Evolutionary conservation across 768 basidiomycete species (phyloP).

Genomic region (Leccinum fibrillosum): DNA sequence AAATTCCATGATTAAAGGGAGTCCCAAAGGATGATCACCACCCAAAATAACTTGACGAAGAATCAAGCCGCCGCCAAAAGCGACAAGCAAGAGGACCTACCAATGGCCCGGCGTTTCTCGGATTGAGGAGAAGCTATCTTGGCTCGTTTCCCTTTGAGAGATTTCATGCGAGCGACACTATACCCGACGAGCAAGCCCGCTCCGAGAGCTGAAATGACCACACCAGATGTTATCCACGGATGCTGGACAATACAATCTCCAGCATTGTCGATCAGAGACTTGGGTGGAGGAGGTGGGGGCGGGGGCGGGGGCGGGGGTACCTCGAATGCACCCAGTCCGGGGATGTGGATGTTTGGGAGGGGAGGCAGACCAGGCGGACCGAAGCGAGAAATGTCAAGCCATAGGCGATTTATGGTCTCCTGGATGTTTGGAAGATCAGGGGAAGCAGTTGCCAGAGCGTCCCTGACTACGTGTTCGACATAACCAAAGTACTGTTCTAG

Average conservation of each 20-base stretch:
- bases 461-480: constrained; percentile 58
- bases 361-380: constrained; percentile 53
- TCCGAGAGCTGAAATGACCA: constrained; percentile 58
- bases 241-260: constrained; percentile 53
- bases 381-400: constrained; percentile 78
- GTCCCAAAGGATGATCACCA: constrained; percentile 68
- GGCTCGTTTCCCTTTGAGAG: constrained; percentile 20
- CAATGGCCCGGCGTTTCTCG: constrained; percentile 46
- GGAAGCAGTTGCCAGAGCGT: constrained; percentile 53
- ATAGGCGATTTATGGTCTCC: constrained; percentile 65
- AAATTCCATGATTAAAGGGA: constrained; percentile 70
- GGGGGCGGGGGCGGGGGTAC: constrained; percentile 66
- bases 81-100: constrained; percentile 24
- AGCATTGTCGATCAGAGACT: constrained; percentile 44
- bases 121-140: constrained; percentile 28
- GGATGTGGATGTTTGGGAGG: constrained; percentile 53
- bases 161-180: constrained; percentile 24
- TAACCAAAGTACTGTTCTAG: constrained; percentile 69
- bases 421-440: constrained; percentile 61
- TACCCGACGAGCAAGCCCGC: constrained; percentile 62
- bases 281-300: constrained; percentile 55
- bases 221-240: constrained; percentile 57
- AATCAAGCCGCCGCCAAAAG: not conserved
- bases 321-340: constrained; percentile 68
- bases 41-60: constrained; percentile 66